Evolutionary conservation across 2,329 filamentous ascomycete species (phyloP).

Genomic region (Penicillium crustosum): DNA sequence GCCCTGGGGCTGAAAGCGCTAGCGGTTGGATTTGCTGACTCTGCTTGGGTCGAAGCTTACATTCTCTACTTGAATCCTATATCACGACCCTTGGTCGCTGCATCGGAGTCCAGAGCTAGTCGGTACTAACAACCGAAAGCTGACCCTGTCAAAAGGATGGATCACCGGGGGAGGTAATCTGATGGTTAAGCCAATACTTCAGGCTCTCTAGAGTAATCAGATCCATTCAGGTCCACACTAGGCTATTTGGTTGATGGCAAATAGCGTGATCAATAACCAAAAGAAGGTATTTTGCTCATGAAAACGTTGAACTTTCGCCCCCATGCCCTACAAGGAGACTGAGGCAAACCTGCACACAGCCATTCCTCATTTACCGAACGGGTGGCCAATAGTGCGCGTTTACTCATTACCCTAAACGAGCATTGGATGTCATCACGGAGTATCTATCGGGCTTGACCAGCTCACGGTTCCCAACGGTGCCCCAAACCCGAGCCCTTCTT

Average conservation of each 20-base stretch:
- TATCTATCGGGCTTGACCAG: slow-evolving; percentile 11
- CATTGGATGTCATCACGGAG: slow-evolving; percentile 17
- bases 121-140: slow-evolving; percentile 21
- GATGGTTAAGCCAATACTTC: slow-evolving; percentile 15
- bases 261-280: slow-evolving; percentile 13
- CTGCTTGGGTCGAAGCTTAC: not conserved
- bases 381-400: slow-evolving; percentile 19
- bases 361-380: slow-evolving; percentile 5
- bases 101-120: slow-evolving; percentile 19
- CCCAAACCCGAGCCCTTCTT: slow-evolving; percentile 1
- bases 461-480: slow-evolving; percentile 5
- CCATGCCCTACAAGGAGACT: slow-evolving; percentile 9
- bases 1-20: not conserved
- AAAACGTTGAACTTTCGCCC: slow-evolving; percentile 20
- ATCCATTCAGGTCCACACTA: slow-evolving; percentile 17
- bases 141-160: slow-evolving; percentile 8
- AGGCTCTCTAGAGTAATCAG: slow-evolving; percentile 2
- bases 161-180: slow-evolving; percentile 10
- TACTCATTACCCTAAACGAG: slow-evolving; percentile 5
- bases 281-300: slow-evolving; percentile 5
- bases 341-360: slow-evolving; percentile 8
- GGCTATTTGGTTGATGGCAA: slow-evolving; percentile 19
- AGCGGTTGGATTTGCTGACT: not conserved
- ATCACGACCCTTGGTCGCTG: slow-evolving; percentile 3
- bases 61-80: not conserved